Conservation (phyloP, 148 eudicot genomes). For the Vaccinium myrtillus region DNA sequence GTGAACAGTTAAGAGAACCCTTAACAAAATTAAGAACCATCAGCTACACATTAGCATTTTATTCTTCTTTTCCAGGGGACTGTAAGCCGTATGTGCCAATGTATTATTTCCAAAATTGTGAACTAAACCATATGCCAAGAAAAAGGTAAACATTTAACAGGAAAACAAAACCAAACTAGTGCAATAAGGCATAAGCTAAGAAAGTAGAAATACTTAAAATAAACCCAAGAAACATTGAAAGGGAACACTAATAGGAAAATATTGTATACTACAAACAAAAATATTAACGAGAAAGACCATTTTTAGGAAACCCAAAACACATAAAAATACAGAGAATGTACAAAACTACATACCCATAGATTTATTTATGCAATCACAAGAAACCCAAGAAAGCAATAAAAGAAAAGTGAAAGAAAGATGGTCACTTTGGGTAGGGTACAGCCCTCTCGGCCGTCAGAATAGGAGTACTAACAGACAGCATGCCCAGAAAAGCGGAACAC, state of each 20-base stretch:
- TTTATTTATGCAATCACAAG: too few species aligned
- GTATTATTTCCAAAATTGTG: too few species aligned
- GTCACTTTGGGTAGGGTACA: background rate
- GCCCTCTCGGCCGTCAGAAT: background rate
- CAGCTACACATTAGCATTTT: background rate
- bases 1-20: background rate
- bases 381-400: too few species aligned
- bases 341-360: background rate
- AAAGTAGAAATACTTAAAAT: background rate
- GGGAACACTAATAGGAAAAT: background rate
- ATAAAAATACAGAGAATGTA: background rate
- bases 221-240: background rate
- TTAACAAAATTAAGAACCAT: too few species aligned
- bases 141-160: too few species aligned
- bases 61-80: background rate
- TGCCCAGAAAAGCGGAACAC: too few species aligned
- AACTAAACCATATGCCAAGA: too few species aligned
- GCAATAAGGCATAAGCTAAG: background rate
- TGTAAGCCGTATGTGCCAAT: background rate
- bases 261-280: background rate
- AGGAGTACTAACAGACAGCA: too few species aligned
- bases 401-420: too few species aligned
- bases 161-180: background rate
- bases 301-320: background rate
- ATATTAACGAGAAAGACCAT: background rate